phyloP scores from a whole-genome alignment of 352 stramenopile genomes.

The Phytophthora sp. region DNA sequence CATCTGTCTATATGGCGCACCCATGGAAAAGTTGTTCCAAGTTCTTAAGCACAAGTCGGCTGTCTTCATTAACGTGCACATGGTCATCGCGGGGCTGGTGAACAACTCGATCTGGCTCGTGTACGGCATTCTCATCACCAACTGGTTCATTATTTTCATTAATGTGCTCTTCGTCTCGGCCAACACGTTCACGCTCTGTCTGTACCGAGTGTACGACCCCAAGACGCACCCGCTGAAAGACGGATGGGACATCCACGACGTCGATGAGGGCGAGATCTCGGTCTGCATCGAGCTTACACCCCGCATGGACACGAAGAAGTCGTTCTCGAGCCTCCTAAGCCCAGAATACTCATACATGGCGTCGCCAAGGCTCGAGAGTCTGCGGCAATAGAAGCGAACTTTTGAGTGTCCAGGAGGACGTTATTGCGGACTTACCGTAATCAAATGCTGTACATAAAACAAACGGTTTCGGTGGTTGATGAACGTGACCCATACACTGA shows the following conservation, averaged over 20 bases:
- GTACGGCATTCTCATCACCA: constrained; percentile 40
- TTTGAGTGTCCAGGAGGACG: too few species aligned
- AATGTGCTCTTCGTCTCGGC: constrained; percentile 42
- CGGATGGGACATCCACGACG: constrained; percentile 18
- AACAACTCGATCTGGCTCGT: constrained; percentile 54
- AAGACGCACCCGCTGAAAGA: constrained; percentile 35
- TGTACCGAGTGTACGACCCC: constrained; percentile 42
- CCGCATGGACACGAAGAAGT: constrained; percentile 19
- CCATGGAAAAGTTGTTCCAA: constrained; percentile 48
- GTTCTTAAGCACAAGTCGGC: constrained; percentile 50
- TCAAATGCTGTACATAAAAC: too few species aligned
- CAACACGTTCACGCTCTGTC: constrained; percentile 37
- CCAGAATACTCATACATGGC: constrained; percentile 22
- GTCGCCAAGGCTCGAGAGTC: constrained; percentile 19
- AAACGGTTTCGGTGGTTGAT: too few species aligned
- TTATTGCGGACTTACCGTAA: too few species aligned
- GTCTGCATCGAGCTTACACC: constrained; percentile 25
- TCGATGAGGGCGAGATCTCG: constrained; percentile 20
- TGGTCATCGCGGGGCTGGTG: constrained; percentile 48
- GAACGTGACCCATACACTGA: too few species aligned
- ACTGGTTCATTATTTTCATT: constrained; percentile 46
- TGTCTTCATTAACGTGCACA: constrained; percentile 60
- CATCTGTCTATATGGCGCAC: constrained; percentile 52
- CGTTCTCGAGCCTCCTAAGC: constrained; percentile 20
- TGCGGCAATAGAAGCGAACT: too few species aligned